Evolutionary conservation across 129 eudicot species (phyloP).

Genomic region (Calendula officinalis): DNA sequence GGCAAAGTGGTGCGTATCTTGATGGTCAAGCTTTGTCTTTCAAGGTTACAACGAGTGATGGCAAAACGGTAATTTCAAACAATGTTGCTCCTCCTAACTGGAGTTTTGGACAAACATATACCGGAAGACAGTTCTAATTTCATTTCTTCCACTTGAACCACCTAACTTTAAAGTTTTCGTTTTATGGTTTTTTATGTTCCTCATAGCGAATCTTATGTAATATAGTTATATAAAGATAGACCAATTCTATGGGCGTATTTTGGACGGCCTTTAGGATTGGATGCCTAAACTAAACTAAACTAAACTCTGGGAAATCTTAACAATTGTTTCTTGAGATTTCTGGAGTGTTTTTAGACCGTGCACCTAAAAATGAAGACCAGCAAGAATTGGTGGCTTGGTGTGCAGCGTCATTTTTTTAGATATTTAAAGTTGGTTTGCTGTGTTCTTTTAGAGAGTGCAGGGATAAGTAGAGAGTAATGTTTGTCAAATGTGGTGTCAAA

Average conservation of each 20-base stretch:
- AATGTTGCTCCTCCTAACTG: slow-evolving; percentile 51
- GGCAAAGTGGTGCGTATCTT: slow-evolving; percentile 57
- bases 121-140: slow-evolving; percentile 40
- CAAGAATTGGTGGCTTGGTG: slow-evolving; percentile 22
- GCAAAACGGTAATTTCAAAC: slow-evolving; percentile 37
- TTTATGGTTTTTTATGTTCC: not conserved
- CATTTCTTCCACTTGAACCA: slow-evolving; percentile 3
- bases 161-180: slow-evolving; percentile 4
- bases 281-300: slow-evolving; percentile 23
- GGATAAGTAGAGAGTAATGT: slow-evolving; percentile 17
- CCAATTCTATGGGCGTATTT: slow-evolving; percentile 21
- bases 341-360: slow-evolving; percentile 24
- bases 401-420: slow-evolving; percentile 27
- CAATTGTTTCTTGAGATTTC: slow-evolving; percentile 11
- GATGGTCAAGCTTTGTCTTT: slow-evolving; percentile 35
- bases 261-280: slow-evolving; percentile 20
- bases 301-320: slow-evolving; percentile 1
- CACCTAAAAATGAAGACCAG: slow-evolving; percentile 24
- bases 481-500: slow-evolving; percentile 26
- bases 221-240: slow-evolving; percentile 15
- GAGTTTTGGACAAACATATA: slow-evolving; percentile 59
- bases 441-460: slow-evolving; percentile 19
- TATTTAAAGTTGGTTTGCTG: slow-evolving; percentile 4
- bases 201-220: slow-evolving; percentile 11
- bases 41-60: slow-evolving; percentile 44